A percentile compares a stretch with the other conserved stretches of the same genome.
phyloP scores from a whole-genome alignment of 192 early-diverging fungal species.

The Rhizophagus sp. region DNA sequence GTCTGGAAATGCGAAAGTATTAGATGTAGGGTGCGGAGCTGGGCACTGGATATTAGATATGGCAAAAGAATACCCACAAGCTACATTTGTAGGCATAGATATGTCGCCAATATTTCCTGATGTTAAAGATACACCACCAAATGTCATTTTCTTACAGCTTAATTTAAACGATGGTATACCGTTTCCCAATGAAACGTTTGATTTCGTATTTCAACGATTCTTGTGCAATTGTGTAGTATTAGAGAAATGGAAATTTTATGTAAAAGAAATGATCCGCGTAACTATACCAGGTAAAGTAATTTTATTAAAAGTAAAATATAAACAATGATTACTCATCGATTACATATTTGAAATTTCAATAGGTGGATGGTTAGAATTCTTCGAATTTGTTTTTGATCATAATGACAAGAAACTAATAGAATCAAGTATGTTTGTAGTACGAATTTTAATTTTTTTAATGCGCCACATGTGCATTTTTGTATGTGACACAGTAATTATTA shows the following conservation, averaged over 20 bases:
- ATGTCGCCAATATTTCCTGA: conserved; percentile 36
- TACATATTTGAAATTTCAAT: background rate
- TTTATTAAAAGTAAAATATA: background rate
- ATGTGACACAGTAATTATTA: too few species aligned
- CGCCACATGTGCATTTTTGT: too few species aligned
- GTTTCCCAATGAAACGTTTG: conserved; percentile 28
- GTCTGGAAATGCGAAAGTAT: background rate
- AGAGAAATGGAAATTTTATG: background rate
- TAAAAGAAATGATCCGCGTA: background rate
- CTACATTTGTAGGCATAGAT: conserved; percentile 42
- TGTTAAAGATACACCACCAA: background rate
- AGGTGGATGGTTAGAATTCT: background rate
- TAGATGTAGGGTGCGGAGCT: conserved; percentile 33
- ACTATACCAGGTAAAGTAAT: background rate
- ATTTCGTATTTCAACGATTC: conserved; percentile 24
- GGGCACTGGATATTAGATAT: conserved; percentile 40
- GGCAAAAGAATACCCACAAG: conserved; percentile 33
- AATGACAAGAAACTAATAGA: background rate
- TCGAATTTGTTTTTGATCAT: background rate
- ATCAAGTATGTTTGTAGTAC: background rate
- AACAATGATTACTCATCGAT: too few species aligned
- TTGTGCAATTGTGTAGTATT: background rate
- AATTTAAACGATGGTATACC: conserved; percentile 17
- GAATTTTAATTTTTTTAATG: too few species aligned
- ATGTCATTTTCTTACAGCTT: conserved; percentile 13